phyloP scores from a whole-genome alignment of 2,329 filamentous ascomycete species.

The Fusarium austroafricanum region DNA sequence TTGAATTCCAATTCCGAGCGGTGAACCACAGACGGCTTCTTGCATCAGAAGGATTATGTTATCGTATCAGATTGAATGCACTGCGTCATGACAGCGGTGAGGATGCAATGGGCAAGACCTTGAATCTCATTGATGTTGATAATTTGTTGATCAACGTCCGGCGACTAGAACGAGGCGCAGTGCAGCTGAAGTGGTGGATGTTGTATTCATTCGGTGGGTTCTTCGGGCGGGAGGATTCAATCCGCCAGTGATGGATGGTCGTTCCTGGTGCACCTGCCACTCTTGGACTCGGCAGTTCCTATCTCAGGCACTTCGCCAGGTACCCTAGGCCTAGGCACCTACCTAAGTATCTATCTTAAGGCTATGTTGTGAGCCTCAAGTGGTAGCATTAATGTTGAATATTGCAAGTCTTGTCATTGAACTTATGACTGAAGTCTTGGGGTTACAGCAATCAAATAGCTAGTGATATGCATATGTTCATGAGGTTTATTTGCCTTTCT shows the following conservation, averaged over 20 bases:
- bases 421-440: no score
- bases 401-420: no score
- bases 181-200: background rate
- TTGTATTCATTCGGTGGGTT: slow-evolving; percentile 2
- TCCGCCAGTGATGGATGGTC: background rate
- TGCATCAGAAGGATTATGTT: slow-evolving; percentile 16
- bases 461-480: no score
- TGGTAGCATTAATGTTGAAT: no score
- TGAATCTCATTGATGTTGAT: background rate
- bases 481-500: background rate
- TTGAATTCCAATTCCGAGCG: background rate
- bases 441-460: no score
- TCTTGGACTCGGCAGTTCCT: background rate
- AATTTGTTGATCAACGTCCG: background rate
- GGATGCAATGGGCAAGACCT: background rate
- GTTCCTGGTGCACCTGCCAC: slow-evolving; percentile 7
- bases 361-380: no score
- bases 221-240: background rate
- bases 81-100: background rate
- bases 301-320: no score
- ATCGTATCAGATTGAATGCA: slow-evolving; percentile 1
- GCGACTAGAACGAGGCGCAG: background rate
- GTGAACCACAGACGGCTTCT: slow-evolving; percentile 18
- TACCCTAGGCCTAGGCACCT: no score
- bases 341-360: no score